Percentiles rank a stretch among this genome's conserved stretches.
These are phyloP conservation scores for Trametes villosa DNA, from an alignment of 768 basidiomycete genomes.

Conservation along the genomic window DNA sequence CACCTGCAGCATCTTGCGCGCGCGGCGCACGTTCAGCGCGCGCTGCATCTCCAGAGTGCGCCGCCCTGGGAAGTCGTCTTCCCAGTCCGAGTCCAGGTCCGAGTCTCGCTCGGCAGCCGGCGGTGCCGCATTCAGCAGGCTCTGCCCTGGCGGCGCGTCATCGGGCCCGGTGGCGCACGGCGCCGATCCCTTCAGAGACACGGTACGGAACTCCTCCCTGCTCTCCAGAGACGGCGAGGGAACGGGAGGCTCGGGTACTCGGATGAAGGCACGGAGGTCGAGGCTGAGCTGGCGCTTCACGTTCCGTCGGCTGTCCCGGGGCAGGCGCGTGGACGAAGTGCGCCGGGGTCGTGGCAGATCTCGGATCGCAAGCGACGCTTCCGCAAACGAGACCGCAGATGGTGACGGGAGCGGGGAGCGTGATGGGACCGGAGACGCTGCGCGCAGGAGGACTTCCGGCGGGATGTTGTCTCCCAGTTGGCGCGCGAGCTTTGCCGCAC, in stretches of 20 bases:
- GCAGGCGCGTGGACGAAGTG: neutral
- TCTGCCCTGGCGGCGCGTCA: neutral
- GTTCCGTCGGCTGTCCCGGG: neutral
- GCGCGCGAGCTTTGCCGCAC: constrained; percentile 42
- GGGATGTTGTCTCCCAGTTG: constrained; percentile 45
- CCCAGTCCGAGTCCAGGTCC: constrained; percentile 9
- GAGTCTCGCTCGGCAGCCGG: neutral
- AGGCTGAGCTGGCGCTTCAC: constrained; percentile 8
- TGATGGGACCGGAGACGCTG: constrained; percentile 22
- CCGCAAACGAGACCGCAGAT: constrained; percentile 9
- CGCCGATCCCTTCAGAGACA: neutral
- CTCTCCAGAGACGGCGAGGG: constrained; percentile 2
- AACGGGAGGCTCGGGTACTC: constrained; percentile 1
- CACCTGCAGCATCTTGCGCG: constrained; percentile 57
- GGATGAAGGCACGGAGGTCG: constrained; percentile 4
- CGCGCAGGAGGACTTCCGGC: constrained; percentile 36
- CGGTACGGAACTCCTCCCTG: neutral
- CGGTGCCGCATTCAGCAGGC: neutral
- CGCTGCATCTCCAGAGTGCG: constrained; percentile 40
- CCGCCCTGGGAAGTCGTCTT: constrained; percentile 2
- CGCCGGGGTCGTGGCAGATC: constrained; percentile 1
- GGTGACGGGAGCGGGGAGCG: constrained; percentile 10
- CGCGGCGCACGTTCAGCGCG: constrained; percentile 47
- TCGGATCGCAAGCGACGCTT: constrained; percentile 7
- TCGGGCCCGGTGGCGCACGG: neutral